Percentiles rank a stretch among this genome's conserved stretches.
Conservation (phyloP, 768 basidiomycete genomes). For the Termitomyces sp. region DNA sequence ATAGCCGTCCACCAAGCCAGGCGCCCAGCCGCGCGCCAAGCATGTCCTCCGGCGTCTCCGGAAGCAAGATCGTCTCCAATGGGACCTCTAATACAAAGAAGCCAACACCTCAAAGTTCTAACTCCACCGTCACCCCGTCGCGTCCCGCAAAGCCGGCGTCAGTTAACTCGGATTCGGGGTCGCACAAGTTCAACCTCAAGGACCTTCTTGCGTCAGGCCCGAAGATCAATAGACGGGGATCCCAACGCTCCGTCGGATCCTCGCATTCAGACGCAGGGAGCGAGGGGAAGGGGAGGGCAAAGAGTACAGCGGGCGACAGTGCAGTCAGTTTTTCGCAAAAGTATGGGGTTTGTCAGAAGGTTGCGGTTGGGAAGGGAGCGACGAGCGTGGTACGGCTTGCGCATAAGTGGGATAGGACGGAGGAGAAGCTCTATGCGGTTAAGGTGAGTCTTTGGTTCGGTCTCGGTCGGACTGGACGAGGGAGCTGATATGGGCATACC, state of each 20-base stretch:
- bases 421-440: slow-evolving; percentile 97
- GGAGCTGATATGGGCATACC: background rate
- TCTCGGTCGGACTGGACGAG: background rate
- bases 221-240: slow-evolving; percentile 67
- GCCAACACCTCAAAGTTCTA: slow-evolving; percentile 16
- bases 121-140: slow-evolving; percentile 12
- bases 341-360: slow-evolving; percentile 96
- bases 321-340: slow-evolving; percentile 64
- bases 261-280: slow-evolving; percentile 55
- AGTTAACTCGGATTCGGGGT: slow-evolving; percentile 52
- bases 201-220: slow-evolving; percentile 71
- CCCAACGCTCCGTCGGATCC: slow-evolving; percentile 65
- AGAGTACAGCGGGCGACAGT: slow-evolving; percentile 43
- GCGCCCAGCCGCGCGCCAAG: slow-evolving; percentile 48
- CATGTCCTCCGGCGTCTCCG: slow-evolving; percentile 41
- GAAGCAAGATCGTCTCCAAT: slow-evolving; percentile 25
- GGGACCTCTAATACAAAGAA: slow-evolving; percentile 16
- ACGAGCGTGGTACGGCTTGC: slow-evolving; percentile 94
- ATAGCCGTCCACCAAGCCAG: slow-evolving; percentile 48
- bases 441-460: slow-evolving; percentile 59
- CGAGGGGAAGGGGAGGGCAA: slow-evolving; percentile 22
- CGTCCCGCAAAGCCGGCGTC: slow-evolving; percentile 34
- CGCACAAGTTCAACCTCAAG: slow-evolving; percentile 80
- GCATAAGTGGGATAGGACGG: slow-evolving; percentile 96
- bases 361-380: slow-evolving; percentile 97